These are phyloP conservation scores for Agrocybe pediades DNA, from an alignment of 768 basidiomycete genomes.

Conservation along the genomic window DNA sequence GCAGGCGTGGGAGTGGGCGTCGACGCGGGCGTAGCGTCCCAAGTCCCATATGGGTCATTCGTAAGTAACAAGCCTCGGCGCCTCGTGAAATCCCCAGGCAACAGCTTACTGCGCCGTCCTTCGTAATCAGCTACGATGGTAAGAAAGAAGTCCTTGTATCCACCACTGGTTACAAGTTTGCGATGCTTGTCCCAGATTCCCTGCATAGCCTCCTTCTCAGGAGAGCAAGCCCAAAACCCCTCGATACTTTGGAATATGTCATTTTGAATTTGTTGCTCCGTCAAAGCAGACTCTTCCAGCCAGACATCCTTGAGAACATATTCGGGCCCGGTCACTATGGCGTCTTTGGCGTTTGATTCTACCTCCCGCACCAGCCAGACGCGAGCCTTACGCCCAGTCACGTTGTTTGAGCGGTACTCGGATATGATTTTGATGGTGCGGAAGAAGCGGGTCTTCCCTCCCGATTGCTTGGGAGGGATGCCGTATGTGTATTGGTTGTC, in stretches of 20 bases:
- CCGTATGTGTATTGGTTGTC: constrained; percentile 7
- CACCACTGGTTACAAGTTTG: not conserved
- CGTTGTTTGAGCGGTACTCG: constrained; percentile 9
- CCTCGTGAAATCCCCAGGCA: no score
- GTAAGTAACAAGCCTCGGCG: not conserved
- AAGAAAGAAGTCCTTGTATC: not conserved
- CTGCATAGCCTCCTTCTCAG: not conserved
- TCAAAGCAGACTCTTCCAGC: constrained; percentile 9
- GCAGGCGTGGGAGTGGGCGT: no score
- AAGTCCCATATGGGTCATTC: no score
- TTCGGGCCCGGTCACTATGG: not conserved
- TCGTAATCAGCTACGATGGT: not conserved
- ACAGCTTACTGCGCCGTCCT: not conserved
- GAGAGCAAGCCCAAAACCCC: not conserved
- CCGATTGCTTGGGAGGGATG: constrained; percentile 3
- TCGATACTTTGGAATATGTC: constrained; percentile 11
- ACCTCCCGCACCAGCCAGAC: not conserved
- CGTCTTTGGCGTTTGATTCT: not conserved
- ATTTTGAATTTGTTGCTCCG: constrained; percentile 17
- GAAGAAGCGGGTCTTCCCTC: constrained; percentile 4
- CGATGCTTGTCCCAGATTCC: not conserved
- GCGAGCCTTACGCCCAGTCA: constrained; percentile 13
- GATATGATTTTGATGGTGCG: constrained; percentile 9
- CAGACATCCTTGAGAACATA: constrained; percentile 21
- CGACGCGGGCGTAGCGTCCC: no score